Evolutionary conservation across 345 rosid genomes (phyloP), one percentile per base, ranked within the genome.

Genomic region (Aegle marmelos): DNA sequence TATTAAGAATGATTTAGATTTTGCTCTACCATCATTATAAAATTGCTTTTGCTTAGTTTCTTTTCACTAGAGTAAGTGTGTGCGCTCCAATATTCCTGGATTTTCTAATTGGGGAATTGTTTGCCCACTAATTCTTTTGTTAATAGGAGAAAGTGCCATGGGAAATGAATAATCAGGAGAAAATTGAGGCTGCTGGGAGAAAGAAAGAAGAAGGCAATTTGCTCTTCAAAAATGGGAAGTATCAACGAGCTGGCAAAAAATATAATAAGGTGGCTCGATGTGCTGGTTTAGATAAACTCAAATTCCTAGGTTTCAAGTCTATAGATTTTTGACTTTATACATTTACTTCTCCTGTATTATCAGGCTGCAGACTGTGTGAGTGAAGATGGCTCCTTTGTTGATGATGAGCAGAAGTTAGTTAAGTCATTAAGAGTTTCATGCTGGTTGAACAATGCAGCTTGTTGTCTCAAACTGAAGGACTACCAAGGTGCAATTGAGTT

Each of bases 371-470:
- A 86, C 30, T 84, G 73, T 81, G 79, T 89, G 60, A 70, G 77
- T 61, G 95, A 88, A 78, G 90, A 83, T 75, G 80, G 72, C 63
- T 41, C 77, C 27, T 91, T 84, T 73, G 86, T 62, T 57, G 91
- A 85, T 81, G 85, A 76, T 67, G 88, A 88, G 70, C 69, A 78
- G 68, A 87, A 81, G 77, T 73, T 74, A n/a, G 87, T 84, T 28
- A 86, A 85, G 82, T 77, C 77, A 28, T 67, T 88, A 73, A 85
- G 87, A 78, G 81, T 85, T 3, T 88, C 89, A 65, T 88, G 90
- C 90, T 86, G 88, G 91, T 79, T 88, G 77, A 88, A 90, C 79
- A 83, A 82, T 80, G 93, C 93, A 59, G 93, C 91, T 61, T 90
- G 91, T 84, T 34, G 88, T 81, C 89, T 90, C 78, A 90, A 85